These are phyloP conservation scores for Myotisia sp. DNA, from an alignment of 2,329 filamentous ascomycete genomes.

Conservation along the genomic window DNA sequence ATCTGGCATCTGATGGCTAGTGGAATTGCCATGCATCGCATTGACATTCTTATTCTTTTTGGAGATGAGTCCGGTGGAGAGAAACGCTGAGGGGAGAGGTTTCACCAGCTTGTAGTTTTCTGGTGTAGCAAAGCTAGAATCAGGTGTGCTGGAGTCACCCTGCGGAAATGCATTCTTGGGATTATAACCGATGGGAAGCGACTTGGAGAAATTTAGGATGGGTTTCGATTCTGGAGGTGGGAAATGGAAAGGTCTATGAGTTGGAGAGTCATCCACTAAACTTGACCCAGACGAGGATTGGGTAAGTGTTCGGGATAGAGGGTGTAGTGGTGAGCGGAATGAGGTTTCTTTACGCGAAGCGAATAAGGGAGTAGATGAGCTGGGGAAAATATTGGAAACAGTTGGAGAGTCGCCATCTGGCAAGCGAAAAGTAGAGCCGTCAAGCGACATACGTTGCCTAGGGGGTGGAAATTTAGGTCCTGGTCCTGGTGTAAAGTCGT, in stretches of 20 bases:
- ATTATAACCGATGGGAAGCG: slow-evolving; percentile 54
- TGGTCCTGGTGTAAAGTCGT: no score
- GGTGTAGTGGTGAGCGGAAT: slow-evolving; percentile 47
- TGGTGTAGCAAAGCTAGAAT: slow-evolving; percentile 54
- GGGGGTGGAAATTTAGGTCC: no score
- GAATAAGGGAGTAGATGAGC: slow-evolving; percentile 35
- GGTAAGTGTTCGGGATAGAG: slow-evolving; percentile 71
- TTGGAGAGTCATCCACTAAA: slow-evolving; percentile 57
- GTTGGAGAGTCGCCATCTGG: slow-evolving; percentile 52
- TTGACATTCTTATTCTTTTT: slow-evolving; percentile 83
- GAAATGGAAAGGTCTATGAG: slow-evolving; percentile 43
- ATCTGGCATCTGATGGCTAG: slow-evolving; percentile 65
- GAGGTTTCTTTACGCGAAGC: slow-evolving; percentile 19
- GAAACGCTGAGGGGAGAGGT: slow-evolving; percentile 70
- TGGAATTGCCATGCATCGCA: slow-evolving; percentile 36
- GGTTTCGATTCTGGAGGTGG: slow-evolving; percentile 38
- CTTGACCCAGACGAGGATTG: slow-evolving; percentile 76
- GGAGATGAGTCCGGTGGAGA: slow-evolving; percentile 86
- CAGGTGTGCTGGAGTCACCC: slow-evolving; percentile 36
- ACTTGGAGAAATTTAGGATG: slow-evolving; percentile 54
- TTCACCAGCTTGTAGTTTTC: slow-evolving; percentile 62
- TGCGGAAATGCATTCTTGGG: slow-evolving; percentile 28
- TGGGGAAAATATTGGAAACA: slow-evolving; percentile 42
- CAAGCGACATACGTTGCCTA: slow-evolving; percentile 63
- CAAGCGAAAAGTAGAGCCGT: slow-evolving; percentile 55